These are phyloP conservation scores for Leccinum subgranulosum DNA, from an alignment of 768 basidiomycete genomes.

Conservation along the genomic window DNA sequence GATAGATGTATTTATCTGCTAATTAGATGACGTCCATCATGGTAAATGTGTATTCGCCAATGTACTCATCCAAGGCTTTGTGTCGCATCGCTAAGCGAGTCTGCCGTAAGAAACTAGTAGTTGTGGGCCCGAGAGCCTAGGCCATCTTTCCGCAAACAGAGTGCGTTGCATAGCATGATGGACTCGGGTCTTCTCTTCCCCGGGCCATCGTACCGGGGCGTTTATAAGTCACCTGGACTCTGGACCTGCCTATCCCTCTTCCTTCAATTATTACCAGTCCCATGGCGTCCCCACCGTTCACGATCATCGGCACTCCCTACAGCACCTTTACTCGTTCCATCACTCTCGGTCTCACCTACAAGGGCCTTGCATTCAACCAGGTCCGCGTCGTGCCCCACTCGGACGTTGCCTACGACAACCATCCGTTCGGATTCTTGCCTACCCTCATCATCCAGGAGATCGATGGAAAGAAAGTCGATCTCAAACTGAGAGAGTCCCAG, in stretches of 20 bases:
- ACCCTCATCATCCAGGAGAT: conserved; percentile 30
- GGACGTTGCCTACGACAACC: conserved; percentile 25
- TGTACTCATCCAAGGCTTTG: too few relatives aligned
- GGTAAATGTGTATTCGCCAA: background rate
- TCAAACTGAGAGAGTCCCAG: conserved; percentile 27
- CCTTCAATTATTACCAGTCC: background rate
- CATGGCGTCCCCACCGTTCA: conserved; percentile 23
- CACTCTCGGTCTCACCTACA: conserved; percentile 29
- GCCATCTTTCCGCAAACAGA: background rate
- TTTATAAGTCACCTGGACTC: conserved; percentile 1
- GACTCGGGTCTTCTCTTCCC: background rate
- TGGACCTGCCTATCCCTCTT: background rate
- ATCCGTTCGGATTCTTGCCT: conserved; percentile 32
- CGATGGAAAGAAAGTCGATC: conserved; percentile 17
- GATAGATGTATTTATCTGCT: background rate
- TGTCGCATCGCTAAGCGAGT: background rate
- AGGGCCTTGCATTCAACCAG: conserved; percentile 27
- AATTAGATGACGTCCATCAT: background rate
- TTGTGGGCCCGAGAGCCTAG: background rate
- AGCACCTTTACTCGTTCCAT: conserved; percentile 33
- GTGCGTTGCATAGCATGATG: background rate
- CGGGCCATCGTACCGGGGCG: background rate
- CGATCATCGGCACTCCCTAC: conserved; percentile 31
- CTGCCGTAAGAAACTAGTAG: background rate
- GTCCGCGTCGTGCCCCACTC: conserved; percentile 27